These are phyloP conservation scores for Eleusine indica DNA, from an alignment of 176 grass and related monocot species.

Conservation along the genomic window DNA sequence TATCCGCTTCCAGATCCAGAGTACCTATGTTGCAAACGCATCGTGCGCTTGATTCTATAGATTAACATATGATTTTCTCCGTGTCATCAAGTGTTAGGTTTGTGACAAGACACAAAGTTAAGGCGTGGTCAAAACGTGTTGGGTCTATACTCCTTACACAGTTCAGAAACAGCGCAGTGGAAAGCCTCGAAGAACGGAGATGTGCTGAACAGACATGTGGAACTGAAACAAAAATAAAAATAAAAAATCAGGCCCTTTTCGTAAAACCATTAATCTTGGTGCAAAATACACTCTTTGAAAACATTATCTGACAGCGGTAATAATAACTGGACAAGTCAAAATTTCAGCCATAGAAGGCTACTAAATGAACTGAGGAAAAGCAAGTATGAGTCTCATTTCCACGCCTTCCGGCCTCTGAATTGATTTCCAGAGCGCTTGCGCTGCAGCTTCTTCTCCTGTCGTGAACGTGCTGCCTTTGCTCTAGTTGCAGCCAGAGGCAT, in stretches of 20 bases:
- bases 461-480: slow-evolving; percentile 66
- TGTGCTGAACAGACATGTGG: not conserved
- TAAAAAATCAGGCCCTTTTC: not conserved
- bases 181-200: not conserved
- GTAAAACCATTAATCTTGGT: not conserved
- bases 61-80: not conserved
- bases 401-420: slow-evolving; percentile 79
- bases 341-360: slow-evolving; percentile 22
- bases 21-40: not conserved
- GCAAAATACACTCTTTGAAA: not conserved
- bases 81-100: not conserved
- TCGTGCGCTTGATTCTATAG: not conserved
- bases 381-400: slow-evolving; percentile 56
- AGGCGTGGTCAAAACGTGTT: not conserved
- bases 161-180: not conserved
- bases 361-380: not conserved
- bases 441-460: slow-evolving; percentile 62
- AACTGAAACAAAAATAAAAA: not conserved
- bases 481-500: slow-evolving; percentile 78
- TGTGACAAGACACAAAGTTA: not conserved
- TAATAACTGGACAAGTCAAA: slow-evolving; percentile 25
- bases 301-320: not conserved
- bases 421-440: slow-evolving; percentile 63
- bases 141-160: not conserved
- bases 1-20: not conserved